phyloP scores from a whole-genome alignment of 2,329 filamentous ascomycete genomes.

The Aureobasidium sp. region DNA sequence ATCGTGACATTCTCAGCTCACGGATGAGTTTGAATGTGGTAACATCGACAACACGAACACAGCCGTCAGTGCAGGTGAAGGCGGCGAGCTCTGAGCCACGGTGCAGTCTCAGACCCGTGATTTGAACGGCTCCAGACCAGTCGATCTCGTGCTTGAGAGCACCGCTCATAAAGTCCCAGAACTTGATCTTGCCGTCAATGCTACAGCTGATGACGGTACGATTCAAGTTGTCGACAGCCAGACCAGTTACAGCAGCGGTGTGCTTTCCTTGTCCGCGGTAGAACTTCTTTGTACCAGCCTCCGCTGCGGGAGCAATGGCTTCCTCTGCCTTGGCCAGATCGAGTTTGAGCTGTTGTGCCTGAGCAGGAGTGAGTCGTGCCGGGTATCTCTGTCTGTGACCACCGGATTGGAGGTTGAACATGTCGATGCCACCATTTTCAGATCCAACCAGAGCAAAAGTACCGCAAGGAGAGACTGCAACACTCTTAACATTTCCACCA shows the following conservation, averaged over 20 bases:
- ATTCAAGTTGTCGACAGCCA: conserved; percentile 86
- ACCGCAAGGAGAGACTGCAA: conserved; percentile 84
- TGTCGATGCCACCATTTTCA: conserved; percentile 73
- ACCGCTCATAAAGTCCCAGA: conserved; percentile 92
- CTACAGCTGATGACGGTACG: conserved; percentile 78
- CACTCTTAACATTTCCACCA: conserved; percentile 69
- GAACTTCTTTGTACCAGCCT: conserved; percentile 32
- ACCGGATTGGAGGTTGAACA: conserved; percentile 96
- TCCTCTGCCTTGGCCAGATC: conserved; percentile 44
- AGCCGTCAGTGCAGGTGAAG: conserved; percentile 80
- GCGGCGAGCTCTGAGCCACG: conserved; percentile 77
- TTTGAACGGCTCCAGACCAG: conserved; percentile 70
- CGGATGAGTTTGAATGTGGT: conserved; percentile 85
- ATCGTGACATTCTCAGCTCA: conserved; percentile 74
- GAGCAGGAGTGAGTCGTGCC: conserved; percentile 65
- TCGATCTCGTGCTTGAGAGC: conserved; percentile 72
- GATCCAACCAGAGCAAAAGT: conserved; percentile 91
- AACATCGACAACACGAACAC: conserved; percentile 81
- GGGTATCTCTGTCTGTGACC: conserved; percentile 83
- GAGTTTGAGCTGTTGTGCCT: conserved; percentile 68
- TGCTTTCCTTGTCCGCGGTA: conserved; percentile 61
- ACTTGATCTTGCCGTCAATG: conserved; percentile 87
- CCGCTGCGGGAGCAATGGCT: conserved; percentile 32
- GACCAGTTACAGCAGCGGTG: conserved; percentile 72
- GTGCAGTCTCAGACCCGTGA: conserved; percentile 74